These are phyloP conservation scores for Proteromonas lacertae DNA, from an alignment of 352 stramenopile genomes.

Conservation along the genomic window DNA sequence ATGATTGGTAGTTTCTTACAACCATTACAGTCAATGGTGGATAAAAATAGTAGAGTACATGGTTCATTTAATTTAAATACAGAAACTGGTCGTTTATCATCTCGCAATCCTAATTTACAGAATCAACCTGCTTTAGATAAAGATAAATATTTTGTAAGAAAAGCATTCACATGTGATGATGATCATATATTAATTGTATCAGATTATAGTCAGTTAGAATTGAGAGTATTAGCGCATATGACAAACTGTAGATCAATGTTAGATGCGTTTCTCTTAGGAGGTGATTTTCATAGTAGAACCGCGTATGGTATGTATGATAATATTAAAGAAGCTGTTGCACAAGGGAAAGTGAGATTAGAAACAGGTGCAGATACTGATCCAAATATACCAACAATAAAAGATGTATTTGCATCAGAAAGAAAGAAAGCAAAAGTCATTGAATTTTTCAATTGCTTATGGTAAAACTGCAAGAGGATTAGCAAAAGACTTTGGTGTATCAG, in stretches of 20 bases:
- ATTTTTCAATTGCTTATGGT: constrained; percentile 98
- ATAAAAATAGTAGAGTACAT: constrained; percentile 69
- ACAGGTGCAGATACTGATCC: constrained; percentile 59
- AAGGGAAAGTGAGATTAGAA: constrained; percentile 77
- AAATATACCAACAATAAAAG: constrained; percentile 75
- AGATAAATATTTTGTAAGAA: constrained; percentile 34
- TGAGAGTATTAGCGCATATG: constrained; percentile 86
- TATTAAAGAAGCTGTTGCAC: constrained; percentile 65
- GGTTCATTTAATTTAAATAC: constrained; percentile 97
- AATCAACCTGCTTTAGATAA: constrained; percentile 81
- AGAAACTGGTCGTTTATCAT: constrained; percentile 81
- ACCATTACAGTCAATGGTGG: constrained; percentile 52
- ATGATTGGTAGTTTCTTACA: constrained; percentile 90
- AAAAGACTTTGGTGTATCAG: constrained; percentile 46
- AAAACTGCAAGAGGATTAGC: constrained; percentile 86
- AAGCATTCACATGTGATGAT: constrained; percentile 52
- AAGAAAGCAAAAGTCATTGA: constrained; percentile 94
- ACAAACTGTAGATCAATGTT: constrained; percentile 94
- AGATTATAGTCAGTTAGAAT: constrained; percentile 97
- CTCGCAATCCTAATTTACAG: constrained; percentile 85
- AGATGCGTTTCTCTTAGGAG: constrained; percentile 60
- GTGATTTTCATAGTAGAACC: constrained; percentile 47
- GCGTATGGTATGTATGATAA: constrained; percentile 98
- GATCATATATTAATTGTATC: constrained; percentile 89
- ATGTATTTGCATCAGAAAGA: constrained; percentile 77